Conservation (phyloP, 2,329 filamentous ascomycete genomes). For the Talaromyces islandicus region DNA sequence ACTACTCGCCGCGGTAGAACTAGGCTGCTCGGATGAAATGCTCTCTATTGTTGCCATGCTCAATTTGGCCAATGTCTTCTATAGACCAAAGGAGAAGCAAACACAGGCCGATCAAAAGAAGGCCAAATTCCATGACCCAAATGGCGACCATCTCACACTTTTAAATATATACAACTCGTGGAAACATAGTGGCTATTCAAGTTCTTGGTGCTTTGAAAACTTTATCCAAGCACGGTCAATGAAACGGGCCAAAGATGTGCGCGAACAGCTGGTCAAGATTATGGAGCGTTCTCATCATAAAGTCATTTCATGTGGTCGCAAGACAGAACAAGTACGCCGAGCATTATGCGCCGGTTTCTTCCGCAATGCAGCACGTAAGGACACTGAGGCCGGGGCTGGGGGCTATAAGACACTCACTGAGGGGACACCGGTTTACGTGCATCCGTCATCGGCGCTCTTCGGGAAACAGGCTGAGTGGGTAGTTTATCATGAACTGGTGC, state of each 20-base stretch:
- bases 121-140: constrained; percentile 90
- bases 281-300: constrained; percentile 86
- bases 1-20: constrained; percentile 78
- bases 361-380: background rate
- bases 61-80: constrained; percentile 67
- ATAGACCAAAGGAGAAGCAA: constrained; percentile 96
- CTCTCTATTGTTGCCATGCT: constrained; percentile 94
- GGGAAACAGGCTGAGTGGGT: background rate
- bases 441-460: background rate
- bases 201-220: constrained; percentile 94
- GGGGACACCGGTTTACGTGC: background rate
- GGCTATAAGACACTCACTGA: background rate
- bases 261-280: constrained; percentile 86
- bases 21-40: constrained; percentile 88
- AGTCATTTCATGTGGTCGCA: constrained; percentile 52
- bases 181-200: constrained; percentile 77
- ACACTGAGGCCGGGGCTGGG: background rate
- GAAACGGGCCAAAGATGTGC: constrained; percentile 82
- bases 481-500: background rate
- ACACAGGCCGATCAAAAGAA: constrained; percentile 96
- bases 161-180: constrained; percentile 98
- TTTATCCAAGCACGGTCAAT: constrained; percentile 92
- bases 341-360: background rate
- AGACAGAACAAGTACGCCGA: background rate
- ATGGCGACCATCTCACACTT: constrained; percentile 88